phyloP scores from a whole-genome alignment of 73 alveolate species.

The Breviolum minutum region DNA sequence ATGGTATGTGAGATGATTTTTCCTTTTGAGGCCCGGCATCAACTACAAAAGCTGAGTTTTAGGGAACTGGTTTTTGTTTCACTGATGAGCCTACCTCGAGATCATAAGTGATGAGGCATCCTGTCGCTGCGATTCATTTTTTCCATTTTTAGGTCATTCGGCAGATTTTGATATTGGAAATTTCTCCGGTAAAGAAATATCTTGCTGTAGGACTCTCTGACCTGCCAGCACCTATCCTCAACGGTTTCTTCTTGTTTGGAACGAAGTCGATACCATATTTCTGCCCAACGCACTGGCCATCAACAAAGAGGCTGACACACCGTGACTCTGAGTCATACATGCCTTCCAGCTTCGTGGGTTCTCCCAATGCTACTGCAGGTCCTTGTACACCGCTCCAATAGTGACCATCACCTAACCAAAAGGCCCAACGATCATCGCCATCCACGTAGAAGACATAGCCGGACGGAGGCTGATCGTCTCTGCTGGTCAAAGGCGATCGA shows the following conservation, averaged over 20 bases:
- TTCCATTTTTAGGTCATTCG: background rate
- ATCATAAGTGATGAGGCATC: no score
- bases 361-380: background rate
- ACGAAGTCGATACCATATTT: slow-evolving; percentile 6
- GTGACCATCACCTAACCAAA: slow-evolving; percentile 47
- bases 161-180: slow-evolving; percentile 1
- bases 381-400: slow-evolving; percentile 72
- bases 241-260: slow-evolving; percentile 25
- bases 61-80: no score
- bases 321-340: slow-evolving; percentile 1
- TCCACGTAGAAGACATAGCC: slow-evolving; percentile 47
- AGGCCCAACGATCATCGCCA: slow-evolving; percentile 58
- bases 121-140: background rate
- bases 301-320: background rate
- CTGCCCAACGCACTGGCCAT: slow-evolving; percentile 31
- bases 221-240: slow-evolving; percentile 15
- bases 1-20: no score
- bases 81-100: no score
- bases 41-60: no score
- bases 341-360: slow-evolving; percentile 11
- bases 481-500: slow-evolving; percentile 61
- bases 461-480: slow-evolving; percentile 41
- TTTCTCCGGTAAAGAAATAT: slow-evolving; percentile 12
- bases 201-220: slow-evolving; percentile 25
- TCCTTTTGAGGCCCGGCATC: no score